Evolutionary conservation across 2,329 filamentous ascomycete species (phyloP), one percentile per base, ranked within the genome.

Genomic region (Epichloe coenophiala): DNA sequence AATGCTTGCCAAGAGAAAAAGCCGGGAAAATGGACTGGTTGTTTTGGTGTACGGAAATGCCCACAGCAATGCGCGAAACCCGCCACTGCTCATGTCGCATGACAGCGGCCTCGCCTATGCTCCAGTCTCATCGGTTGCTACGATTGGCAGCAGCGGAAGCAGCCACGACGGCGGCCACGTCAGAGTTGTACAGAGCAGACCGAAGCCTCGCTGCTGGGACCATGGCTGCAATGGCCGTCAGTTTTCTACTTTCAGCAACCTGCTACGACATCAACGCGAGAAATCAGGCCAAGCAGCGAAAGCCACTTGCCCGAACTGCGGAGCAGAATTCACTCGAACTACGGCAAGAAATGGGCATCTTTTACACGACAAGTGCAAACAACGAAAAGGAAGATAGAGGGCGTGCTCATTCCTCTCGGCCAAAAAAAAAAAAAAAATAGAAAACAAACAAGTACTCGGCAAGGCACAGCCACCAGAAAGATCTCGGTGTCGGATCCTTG

Each of bases 151-250:
- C 53, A 51, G 61, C 40, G 55, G 58, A 56, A 55, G 58, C 57
- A 58, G 58, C 56, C 65, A 69, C 55, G 68, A 71, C 55, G 64
- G 66, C 38, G 63, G 71, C 42, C 71, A 80, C 56, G 81, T 87
- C 39, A 76, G 86, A 53, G 80, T 89, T 15, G 75, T 89, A 17
- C 84, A 86, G 64, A 83, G 81, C 58, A 78, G 86, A 56, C 88
- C 88, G n/a, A 95, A 95, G 69, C 89, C 90, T 44, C 88, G 95
- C 64, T 96, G 91, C 68, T 97, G 88, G 87, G 91, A 96, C 54
- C 91, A 97, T 62, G 91, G 90, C 11, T 97, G 91, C 73, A 95
- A 96, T 61, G 91, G 91, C 19, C 83, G 90, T 33, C 87, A 95
- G 61, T 97, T 97, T 63, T 95, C 88, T 17, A 96, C 91, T 3